Conservation (phyloP, 1,284 basidiomycete species). For the Coniophora puteana region DNA sequence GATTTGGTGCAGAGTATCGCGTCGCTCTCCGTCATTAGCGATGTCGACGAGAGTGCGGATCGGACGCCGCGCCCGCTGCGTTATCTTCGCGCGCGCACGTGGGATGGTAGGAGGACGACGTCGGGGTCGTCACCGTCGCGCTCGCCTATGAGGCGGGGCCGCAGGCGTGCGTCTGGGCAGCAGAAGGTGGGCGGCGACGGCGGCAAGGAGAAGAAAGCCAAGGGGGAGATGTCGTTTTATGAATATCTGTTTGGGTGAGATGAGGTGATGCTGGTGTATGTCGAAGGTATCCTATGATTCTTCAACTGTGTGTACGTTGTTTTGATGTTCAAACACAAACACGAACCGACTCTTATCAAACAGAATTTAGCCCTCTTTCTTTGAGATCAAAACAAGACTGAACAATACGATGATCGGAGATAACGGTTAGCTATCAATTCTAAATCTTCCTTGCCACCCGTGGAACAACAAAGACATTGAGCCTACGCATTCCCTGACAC, state of each 20-base stretch:
- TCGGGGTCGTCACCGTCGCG: conserved; percentile 37
- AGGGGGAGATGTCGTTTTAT: conserved; percentile 27
- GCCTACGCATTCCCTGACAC: too few relatives aligned
- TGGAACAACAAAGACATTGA: too few relatives aligned
- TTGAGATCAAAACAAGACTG: too few relatives aligned
- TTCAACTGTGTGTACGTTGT: too few relatives aligned
- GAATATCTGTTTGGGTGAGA: conserved; percentile 40
- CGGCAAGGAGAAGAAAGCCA: conserved; percentile 9
- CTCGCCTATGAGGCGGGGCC: conserved; percentile 32
- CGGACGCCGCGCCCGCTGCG: conserved; percentile 3
- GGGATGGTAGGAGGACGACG: conserved; percentile 24
- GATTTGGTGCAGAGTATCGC: conserved; percentile 28
- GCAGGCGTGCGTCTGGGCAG: conserved; percentile 16
- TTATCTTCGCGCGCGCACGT: conserved; percentile 21
- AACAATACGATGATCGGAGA: too few relatives aligned
- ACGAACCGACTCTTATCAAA: too few relatives aligned
- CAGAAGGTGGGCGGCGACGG: conserved; percentile 15
- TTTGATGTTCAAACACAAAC: too few relatives aligned
- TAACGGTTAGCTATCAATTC: too few relatives aligned
- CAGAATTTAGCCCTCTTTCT: too few relatives aligned
- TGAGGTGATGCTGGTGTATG: background rate
- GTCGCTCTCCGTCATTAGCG: conserved; percentile 21
- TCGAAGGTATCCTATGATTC: too few relatives aligned
- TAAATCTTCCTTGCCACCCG: too few relatives aligned
- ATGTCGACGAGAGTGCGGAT: background rate